Evolutionary conservation across 1,284 basidiomycete genomes (phyloP).

Genomic region (Papiliotrema nemorosa): DNA sequence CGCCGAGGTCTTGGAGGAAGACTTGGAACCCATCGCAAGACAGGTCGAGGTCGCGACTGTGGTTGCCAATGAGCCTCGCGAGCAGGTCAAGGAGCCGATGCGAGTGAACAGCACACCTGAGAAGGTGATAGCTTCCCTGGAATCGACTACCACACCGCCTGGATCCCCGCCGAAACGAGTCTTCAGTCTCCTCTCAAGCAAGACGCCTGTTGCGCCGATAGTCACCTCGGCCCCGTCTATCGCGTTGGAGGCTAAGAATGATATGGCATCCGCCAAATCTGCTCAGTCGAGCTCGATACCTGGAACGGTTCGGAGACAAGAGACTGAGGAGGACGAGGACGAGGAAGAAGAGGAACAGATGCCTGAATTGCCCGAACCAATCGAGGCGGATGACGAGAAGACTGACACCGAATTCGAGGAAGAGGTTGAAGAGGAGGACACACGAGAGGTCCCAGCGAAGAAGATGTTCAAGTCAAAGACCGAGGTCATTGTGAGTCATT

Average conservation of each 20-base stretch:
- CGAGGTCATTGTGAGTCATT: neutral
- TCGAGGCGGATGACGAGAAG: neutral
- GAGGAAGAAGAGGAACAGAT: conserved; percentile 19
- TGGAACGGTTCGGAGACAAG: neutral
- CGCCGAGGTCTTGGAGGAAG: conserved; percentile 3
- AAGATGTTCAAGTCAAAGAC: conserved; percentile 8
- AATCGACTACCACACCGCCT: neutral
- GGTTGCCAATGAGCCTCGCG: neutral
- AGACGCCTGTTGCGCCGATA: too few relatives aligned
- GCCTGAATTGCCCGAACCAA: conserved; percentile 13
- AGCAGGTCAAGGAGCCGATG: conserved; percentile 8
- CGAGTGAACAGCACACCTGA: neutral
- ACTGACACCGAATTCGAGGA: conserved; percentile 6
- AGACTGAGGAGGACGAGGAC: conserved; percentile 5
- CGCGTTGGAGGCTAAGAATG: neutral
- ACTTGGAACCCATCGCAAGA: conserved; percentile 7
- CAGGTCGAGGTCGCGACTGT: neutral
- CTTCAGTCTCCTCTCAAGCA: neutral
- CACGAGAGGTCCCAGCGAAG: conserved; percentile 14
- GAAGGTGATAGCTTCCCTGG: conserved; percentile 3
- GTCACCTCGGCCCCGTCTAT: too few relatives aligned
- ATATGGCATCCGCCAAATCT: neutral
- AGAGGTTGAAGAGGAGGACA: conserved; percentile 11
- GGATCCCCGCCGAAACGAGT: neutral
- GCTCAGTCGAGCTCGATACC: neutral